Evolutionary conservation across 2,329 filamentous ascomycete genomes (phyloP).

Genomic region (Fusarium aywerte): DNA sequence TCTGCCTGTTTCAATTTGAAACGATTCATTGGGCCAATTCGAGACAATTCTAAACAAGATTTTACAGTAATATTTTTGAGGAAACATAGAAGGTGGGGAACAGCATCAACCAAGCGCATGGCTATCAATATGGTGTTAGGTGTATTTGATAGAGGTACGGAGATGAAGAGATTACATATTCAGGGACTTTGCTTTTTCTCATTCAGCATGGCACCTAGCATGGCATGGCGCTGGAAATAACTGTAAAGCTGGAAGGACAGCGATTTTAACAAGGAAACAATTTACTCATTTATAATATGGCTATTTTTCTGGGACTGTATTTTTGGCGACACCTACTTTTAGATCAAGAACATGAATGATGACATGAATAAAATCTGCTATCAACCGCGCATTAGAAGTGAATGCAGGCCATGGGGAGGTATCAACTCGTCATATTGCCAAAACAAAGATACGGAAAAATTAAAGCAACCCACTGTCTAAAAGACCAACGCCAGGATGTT

Average conservation of each 20-base stretch:
- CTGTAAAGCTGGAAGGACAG: slow-evolving; percentile 25
- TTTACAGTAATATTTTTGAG: slow-evolving; percentile 20
- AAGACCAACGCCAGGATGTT: slow-evolving; percentile 45
- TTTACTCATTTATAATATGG: slow-evolving; percentile 27
- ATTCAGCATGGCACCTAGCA: slow-evolving; percentile 40
- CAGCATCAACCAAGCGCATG: not conserved
- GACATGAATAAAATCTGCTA: slow-evolving; percentile 14
- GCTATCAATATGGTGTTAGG: slow-evolving; percentile 23
- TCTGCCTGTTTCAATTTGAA: not conserved
- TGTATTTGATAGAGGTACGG: slow-evolving; percentile 30
- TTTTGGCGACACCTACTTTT: slow-evolving; percentile 9
- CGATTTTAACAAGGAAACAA: slow-evolving; percentile 17
- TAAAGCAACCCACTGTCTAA: slow-evolving; percentile 43
- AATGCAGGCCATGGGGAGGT: slow-evolving; percentile 33
- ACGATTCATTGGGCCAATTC: not conserved
- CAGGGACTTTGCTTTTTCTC: slow-evolving; percentile 17
- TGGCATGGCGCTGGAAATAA: slow-evolving; percentile 44
- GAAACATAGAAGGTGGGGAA: slow-evolving; percentile 8
- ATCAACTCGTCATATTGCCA: slow-evolving; percentile 47
- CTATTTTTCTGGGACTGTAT: not conserved
- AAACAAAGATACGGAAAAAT: slow-evolving; percentile 44
- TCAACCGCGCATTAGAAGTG: not conserved
- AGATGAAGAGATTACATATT: slow-evolving; percentile 2
- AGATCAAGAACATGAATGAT: slow-evolving; percentile 15
- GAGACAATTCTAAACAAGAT: not conserved